Evolutionary conservation across 2,329 filamentous ascomycete species (phyloP).

Genomic region (Penicillium occitanis): DNA sequence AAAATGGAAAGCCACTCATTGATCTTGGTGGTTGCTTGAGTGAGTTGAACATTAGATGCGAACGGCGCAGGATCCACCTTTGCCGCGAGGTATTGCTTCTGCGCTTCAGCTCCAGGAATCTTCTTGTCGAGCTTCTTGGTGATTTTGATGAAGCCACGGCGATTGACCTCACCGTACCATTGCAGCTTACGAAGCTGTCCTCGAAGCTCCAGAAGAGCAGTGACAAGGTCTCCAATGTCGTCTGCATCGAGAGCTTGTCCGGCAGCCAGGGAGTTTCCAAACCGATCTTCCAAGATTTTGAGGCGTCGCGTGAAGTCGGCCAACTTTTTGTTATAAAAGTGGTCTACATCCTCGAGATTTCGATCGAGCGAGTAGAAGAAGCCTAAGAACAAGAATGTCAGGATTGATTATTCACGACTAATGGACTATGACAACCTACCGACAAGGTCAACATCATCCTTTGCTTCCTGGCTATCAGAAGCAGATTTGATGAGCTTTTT

Average conservation of each 20-base stretch:
- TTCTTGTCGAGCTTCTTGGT: slow-evolving; percentile 99
- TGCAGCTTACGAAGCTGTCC: slow-evolving; percentile 86
- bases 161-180: slow-evolving; percentile 98
- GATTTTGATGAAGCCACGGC: slow-evolving; percentile 93
- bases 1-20: slow-evolving; percentile 90
- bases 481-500: slow-evolving; percentile 91
- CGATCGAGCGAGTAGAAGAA: slow-evolving; percentile 97
- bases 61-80: slow-evolving; percentile 90
- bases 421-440: slow-evolving; percentile 60
- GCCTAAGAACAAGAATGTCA: slow-evolving; percentile 55
- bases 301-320: slow-evolving; percentile 79
- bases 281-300: slow-evolving; percentile 82
- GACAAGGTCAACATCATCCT: slow-evolving; percentile 80
- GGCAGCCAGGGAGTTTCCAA: slow-evolving; percentile 70
- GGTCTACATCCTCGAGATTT: slow-evolving; percentile 94
- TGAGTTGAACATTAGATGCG: slow-evolving; percentile 67
- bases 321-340: slow-evolving; percentile 96
- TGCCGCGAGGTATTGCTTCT: slow-evolving; percentile 81
- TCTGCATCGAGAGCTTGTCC: slow-evolving; percentile 76
- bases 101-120: slow-evolving; percentile 70
- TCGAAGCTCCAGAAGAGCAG: slow-evolving; percentile 82
- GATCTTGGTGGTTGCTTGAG: slow-evolving; percentile 64
- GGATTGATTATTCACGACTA: background rate
- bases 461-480: slow-evolving; percentile 65
- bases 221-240: slow-evolving; percentile 87